phyloP scores from a whole-genome alignment of 192 early-diverging fungal genomes.

The Coemansia sp. region DNA sequence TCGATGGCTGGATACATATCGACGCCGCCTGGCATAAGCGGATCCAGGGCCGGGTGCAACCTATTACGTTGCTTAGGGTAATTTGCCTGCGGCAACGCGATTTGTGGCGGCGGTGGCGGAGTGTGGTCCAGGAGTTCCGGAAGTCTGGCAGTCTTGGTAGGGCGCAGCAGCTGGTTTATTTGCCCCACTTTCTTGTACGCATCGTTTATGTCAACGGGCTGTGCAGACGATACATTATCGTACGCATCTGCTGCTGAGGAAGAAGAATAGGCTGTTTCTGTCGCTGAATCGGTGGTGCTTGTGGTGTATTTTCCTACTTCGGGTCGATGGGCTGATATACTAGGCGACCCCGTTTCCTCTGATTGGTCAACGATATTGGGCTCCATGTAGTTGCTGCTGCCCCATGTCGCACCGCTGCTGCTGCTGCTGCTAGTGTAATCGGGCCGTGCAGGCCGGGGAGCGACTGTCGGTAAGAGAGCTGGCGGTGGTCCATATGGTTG shows the following conservation, averaged over 20 bases:
- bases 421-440: neutral
- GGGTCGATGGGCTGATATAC: conserved; percentile 1
- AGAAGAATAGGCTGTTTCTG: no score
- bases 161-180: conserved; percentile 23
- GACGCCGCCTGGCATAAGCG: conserved; percentile 7
- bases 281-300: neutral
- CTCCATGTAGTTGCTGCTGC: neutral
- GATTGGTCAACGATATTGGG: neutral
- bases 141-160: conserved; percentile 30
- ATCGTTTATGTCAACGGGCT: neutral
- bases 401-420: neutral
- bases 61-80: neutral
- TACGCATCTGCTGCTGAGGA: neutral
- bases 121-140: conserved; percentile 21
- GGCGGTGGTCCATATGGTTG: neutral
- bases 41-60: conserved; percentile 15
- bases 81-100: neutral
- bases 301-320: conserved; percentile 10
- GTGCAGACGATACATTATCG: neutral
- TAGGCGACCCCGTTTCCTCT: neutral
- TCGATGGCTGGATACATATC: conserved; percentile 22
- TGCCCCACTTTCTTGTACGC: neutral
- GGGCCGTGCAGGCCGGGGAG: neutral
- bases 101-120: neutral
- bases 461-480: neutral